Conservation (phyloP, 2,329 filamentous ascomycete genomes). For the Claviceps fusiformis region DNA sequence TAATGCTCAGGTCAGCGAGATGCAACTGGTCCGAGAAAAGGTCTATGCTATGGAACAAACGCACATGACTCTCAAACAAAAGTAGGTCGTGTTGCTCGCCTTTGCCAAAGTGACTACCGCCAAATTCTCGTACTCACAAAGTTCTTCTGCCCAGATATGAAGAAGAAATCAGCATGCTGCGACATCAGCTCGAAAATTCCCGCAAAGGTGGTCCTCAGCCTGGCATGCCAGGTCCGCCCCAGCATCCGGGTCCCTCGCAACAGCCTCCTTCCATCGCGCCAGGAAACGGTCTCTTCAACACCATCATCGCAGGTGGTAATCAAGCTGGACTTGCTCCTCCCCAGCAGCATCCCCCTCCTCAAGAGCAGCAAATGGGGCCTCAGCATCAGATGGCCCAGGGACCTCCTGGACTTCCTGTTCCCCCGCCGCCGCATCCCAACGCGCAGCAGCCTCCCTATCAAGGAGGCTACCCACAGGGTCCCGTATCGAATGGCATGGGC, state of each 20-base stretch:
- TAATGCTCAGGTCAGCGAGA: slow-evolving; percentile 80
- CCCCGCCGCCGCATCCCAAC: slow-evolving; percentile 43
- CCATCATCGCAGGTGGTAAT: slow-evolving; percentile 83
- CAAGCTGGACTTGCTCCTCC: slow-evolving; percentile 78
- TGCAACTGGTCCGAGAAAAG: slow-evolving; percentile 86
- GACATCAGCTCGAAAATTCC: slow-evolving; percentile 71
- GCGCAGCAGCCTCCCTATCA: slow-evolving; percentile 61
- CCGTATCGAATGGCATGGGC: slow-evolving; percentile 57
- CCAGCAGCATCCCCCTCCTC: slow-evolving; percentile 49
- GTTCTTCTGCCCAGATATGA: slow-evolving; percentile 57
- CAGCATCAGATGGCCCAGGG: slow-evolving; percentile 55
- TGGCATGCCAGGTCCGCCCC: slow-evolving; percentile 53
- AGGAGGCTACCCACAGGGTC: slow-evolving; percentile 50
- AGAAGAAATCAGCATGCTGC: slow-evolving; percentile 73
- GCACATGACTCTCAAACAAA: slow-evolving; percentile 77
- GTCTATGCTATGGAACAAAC: slow-evolving; percentile 86
- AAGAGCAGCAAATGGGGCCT: slow-evolving; percentile 44
- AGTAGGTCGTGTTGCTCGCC: slow-evolving; percentile 43
- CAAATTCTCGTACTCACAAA: slow-evolving; percentile 4
- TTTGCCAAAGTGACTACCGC: slow-evolving; percentile 2
- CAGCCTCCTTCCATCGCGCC: slow-evolving; percentile 81
- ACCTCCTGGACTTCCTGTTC: slow-evolving; percentile 50
- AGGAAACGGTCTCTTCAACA: slow-evolving; percentile 84
- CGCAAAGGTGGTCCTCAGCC: slow-evolving; percentile 47
- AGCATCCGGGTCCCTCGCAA: slow-evolving; percentile 67